Evolutionary conservation across 306 rosid species (phyloP).

Genomic region (Cicer bijugum): DNA sequence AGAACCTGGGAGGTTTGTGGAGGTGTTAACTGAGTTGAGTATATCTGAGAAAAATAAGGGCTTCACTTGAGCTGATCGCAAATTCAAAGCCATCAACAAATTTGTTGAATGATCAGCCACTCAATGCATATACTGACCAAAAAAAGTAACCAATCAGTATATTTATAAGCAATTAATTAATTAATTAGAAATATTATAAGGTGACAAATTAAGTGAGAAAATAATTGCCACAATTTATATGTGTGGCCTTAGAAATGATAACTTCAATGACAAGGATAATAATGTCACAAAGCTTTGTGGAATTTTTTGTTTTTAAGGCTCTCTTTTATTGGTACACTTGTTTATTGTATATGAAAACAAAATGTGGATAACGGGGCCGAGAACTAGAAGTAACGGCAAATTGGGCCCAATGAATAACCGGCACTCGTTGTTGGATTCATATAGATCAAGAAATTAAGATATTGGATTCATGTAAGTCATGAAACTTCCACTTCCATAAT

Average conservation of each 20-base stretch:
- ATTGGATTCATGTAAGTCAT: neutral
- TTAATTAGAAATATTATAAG: neutral
- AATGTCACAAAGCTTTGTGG: neutral
- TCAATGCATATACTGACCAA: neutral
- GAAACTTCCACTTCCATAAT: neutral
- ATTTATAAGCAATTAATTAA: constrained; percentile 3
- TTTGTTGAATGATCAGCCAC: constrained; percentile 30
- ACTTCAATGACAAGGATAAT: constrained; percentile 27
- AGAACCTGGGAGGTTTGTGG: constrained; percentile 70
- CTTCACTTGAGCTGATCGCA: constrained; percentile 72
- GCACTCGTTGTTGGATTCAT: neutral
- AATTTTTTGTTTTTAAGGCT: neutral
- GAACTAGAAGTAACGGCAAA: neutral
- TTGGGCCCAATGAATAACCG: constrained; percentile 10
- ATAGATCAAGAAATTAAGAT: constrained; percentile 19
- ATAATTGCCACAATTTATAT: constrained; percentile 40
- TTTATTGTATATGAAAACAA: neutral
- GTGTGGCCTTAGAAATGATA: constrained; percentile 46
- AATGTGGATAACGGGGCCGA: neutral
- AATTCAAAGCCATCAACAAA: constrained; percentile 69
- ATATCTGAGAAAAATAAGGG: constrained; percentile 66
- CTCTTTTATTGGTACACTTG: constrained; percentile 39
- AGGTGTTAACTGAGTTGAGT: constrained; percentile 51
- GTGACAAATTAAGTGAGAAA: neutral
- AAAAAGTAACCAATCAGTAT: constrained; percentile 37